Evolutionary conservation across 441 rosid genomes (phyloP).

Genomic region (Viola pubescens): DNA sequence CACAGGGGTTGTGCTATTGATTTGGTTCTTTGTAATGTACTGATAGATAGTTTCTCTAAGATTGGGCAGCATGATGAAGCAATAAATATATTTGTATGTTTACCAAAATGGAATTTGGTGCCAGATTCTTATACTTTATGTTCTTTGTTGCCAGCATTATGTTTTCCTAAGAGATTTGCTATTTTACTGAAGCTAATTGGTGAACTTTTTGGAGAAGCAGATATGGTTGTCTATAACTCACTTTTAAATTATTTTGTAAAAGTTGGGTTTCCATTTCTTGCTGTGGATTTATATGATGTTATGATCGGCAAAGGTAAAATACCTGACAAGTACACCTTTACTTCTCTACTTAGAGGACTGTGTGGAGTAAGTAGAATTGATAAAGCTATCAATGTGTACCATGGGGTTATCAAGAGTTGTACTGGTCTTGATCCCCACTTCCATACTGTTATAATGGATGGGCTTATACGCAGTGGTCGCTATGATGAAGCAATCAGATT

Average conservation of each 20-base stretch:
- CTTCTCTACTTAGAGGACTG: no score
- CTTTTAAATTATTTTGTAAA: slow-evolving; percentile 46
- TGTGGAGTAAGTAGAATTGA: no score
- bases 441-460: slow-evolving; percentile 46
- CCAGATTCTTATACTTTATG: slow-evolving; percentile 63
- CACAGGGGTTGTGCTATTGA: slow-evolving; percentile 44
- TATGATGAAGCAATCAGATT: slow-evolving; percentile 38
- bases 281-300: slow-evolving; percentile 26
- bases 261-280: slow-evolving; percentile 31
- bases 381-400: slow-evolving; percentile 23
- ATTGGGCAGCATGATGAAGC: slow-evolving; percentile 11
- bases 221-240: slow-evolving; percentile 42
- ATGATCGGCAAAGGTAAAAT: slow-evolving; percentile 38
- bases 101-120: slow-evolving; percentile 24
- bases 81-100: slow-evolving; percentile 5
- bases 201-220: no score
- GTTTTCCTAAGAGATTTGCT: no score
- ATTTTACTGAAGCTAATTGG: no score
- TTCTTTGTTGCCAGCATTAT: slow-evolving; percentile 24
- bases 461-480: slow-evolving; percentile 41
- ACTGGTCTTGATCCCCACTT: slow-evolving; percentile 38
- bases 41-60: slow-evolving; percentile 47
- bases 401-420: slow-evolving; percentile 22
- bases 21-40: slow-evolving; percentile 54
- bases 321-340: no score